Percentiles rank a stretch among this genome's conserved stretches.
These are phyloP conservation scores for Schizosaccharomyces versatilis DNA, from an alignment of 1,139 yeast species.

Conservation along the genomic window DNA sequence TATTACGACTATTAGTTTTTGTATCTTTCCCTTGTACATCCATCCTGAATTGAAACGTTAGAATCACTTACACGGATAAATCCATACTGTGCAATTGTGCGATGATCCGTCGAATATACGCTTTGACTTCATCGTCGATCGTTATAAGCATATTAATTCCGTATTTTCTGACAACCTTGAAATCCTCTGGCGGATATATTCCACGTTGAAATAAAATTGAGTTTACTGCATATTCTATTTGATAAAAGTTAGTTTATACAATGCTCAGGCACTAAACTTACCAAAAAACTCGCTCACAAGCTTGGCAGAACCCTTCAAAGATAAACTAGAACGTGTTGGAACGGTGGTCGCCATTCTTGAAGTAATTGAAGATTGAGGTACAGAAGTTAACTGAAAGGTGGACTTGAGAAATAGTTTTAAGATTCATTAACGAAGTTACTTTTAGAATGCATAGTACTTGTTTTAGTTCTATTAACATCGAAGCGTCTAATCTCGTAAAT, in stretches of 20 bases:
- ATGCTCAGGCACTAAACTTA: slow-evolving; percentile 11
- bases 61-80: not conserved
- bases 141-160: slow-evolving; percentile 56
- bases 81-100: slow-evolving; percentile 39
- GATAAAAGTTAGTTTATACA: not conserved
- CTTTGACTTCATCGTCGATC: slow-evolving; percentile 53
- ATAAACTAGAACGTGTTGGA: slow-evolving; percentile 30
- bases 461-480: no score
- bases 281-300: slow-evolving; percentile 63
- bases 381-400: no score
- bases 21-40: slow-evolving; percentile 52
- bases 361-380: no score
- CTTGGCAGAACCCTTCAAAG: slow-evolving; percentile 58
- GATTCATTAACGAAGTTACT: no score
- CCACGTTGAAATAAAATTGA: slow-evolving; percentile 75
- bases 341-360: not conserved
- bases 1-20: slow-evolving; percentile 49
- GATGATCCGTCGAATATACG: slow-evolving; percentile 46
- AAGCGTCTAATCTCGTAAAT: no score
- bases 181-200: slow-evolving; percentile 75
- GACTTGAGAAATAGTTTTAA: no score
- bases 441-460: no score
- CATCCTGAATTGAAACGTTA: slow-evolving; percentile 24
- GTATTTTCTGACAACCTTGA: slow-evolving; percentile 55
- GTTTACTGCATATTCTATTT: slow-evolving; percentile 43